A percentile compares a stretch with the other conserved stretches of the same genome.
Evolutionary conservation across 345 rosid genomes (phyloP).

Genomic region (Lenwebbia sp.): DNA sequence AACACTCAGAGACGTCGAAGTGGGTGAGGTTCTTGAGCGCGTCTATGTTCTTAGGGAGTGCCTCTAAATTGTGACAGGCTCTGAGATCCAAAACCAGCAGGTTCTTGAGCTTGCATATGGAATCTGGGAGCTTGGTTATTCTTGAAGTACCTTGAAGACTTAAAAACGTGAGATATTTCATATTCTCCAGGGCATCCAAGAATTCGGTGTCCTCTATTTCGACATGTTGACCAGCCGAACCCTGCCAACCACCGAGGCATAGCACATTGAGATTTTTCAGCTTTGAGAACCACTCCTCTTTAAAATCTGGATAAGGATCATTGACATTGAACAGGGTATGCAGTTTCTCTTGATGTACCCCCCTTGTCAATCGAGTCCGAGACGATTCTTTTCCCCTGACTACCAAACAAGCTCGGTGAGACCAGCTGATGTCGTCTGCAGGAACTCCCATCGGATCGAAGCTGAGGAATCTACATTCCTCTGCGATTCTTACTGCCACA

Average conservation of each 20-base stretch:
- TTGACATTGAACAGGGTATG: conserved; percentile 21
- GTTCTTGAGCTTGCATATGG: background rate
- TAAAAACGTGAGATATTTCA: background rate
- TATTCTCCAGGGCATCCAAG: background rate
- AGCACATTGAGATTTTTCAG: conserved; percentile 17
- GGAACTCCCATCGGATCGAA: background rate
- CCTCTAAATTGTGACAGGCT: conserved; percentile 25
- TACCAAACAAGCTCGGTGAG: background rate
- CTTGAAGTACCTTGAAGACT: conserved; percentile 30
- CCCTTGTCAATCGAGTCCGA: background rate
- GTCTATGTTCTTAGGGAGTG: conserved; percentile 14
- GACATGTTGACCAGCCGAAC: background rate
- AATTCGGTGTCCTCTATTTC: background rate
- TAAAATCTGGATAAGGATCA: conserved; percentile 11
- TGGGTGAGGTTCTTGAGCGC: conserved; percentile 10
- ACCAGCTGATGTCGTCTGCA: background rate
- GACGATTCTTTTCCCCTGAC: background rate
- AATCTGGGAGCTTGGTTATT: conserved; percentile 12
- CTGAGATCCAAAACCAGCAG: conserved; percentile 22
- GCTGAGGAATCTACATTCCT: background rate
- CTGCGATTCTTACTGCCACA: background rate
- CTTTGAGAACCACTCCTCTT: conserved; percentile 11
- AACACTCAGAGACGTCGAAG: conserved; percentile 32
- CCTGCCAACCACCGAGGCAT: conserved; percentile 24
- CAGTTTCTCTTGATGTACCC: background rate